These are phyloP conservation scores for Entonaema liquescens DNA, from an alignment of 495 filamentous ascomycete genomes.

Conservation along the genomic window DNA sequence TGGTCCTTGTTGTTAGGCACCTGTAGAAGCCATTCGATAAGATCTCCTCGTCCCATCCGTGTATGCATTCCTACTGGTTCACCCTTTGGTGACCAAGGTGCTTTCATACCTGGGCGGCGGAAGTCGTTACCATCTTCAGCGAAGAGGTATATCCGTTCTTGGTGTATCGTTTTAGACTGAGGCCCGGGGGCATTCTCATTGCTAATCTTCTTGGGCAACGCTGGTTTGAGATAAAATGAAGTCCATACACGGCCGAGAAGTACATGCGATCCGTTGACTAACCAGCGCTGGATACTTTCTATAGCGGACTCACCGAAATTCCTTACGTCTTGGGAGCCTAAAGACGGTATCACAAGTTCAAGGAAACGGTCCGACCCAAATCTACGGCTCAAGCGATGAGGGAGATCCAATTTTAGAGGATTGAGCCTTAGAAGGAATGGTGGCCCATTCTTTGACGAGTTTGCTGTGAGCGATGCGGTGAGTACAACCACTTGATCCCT, in stretches of 20 bases:
- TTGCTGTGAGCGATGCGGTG: constrained; percentile 48
- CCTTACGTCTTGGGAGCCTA: constrained; percentile 37
- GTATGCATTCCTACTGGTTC: constrained; percentile 45
- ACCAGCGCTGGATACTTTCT: constrained; percentile 53
- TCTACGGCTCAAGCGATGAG: constrained; percentile 55
- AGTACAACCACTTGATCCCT: constrained; percentile 48
- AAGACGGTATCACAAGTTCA: constrained; percentile 53
- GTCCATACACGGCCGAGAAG: constrained; percentile 56
- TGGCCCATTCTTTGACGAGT: constrained; percentile 44
- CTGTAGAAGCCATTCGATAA: constrained; percentile 57
- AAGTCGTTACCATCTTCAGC: constrained; percentile 54
- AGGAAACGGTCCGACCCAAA: constrained; percentile 59
- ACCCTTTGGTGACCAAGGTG: constrained; percentile 37
- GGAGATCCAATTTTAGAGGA: constrained; percentile 52
- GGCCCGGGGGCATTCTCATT: constrained; percentile 48
- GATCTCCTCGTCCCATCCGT: constrained; percentile 40
- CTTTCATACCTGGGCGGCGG: constrained; percentile 11
- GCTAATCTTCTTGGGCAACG: constrained; percentile 48
- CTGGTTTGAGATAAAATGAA: constrained; percentile 55
- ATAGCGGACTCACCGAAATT: constrained; percentile 33
- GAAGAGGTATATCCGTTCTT: constrained; percentile 56
- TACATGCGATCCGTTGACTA: constrained; percentile 47
- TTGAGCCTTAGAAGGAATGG: constrained; percentile 50
- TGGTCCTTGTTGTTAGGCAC: constrained; percentile 50
- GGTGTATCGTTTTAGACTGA: constrained; percentile 47